phyloP scores from a whole-genome alignment of 371 early-diverging fungal genomes.

The Chytridiales sp. region DNA sequence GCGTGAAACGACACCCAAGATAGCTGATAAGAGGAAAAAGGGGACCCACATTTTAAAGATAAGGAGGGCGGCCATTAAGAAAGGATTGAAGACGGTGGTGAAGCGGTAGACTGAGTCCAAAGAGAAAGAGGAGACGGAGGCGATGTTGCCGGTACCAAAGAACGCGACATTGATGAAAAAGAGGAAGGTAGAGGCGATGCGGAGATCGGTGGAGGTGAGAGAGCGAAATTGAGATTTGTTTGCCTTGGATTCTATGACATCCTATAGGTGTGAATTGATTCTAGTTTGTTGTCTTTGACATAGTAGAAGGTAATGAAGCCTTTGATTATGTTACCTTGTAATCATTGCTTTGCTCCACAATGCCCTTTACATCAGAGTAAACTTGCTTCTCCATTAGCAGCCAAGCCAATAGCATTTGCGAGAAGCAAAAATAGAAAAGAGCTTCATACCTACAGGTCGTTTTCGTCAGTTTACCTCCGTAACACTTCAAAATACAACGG shows the following conservation, averaged over 20 bases:
- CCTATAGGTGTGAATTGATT: slow-evolving; percentile 5
- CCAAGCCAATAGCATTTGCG: slow-evolving; percentile 75
- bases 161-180: slow-evolving; percentile 90
- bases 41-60: slow-evolving; percentile 88
- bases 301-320: not conserved
- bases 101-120: slow-evolving; percentile 89
- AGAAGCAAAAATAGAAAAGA: slow-evolving; percentile 82
- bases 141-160: slow-evolving; percentile 96
- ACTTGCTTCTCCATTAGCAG: slow-evolving; percentile 68
- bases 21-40: slow-evolving; percentile 78
- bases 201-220: slow-evolving; percentile 61
- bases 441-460: slow-evolving; percentile 62
- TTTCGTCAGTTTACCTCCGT: not conserved
- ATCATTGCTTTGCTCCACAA: slow-evolving; percentile 10
- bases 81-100: slow-evolving; percentile 86
- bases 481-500: not conserved
- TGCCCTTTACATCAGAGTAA: slow-evolving; percentile 13
- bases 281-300: too few relatives aligned
- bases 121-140: slow-evolving; percentile 82
- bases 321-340: slow-evolving; percentile 12
- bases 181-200: slow-evolving; percentile 75
- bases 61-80: slow-evolving; percentile 83
- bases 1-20: slow-evolving; percentile 71
- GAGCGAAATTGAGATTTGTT: not conserved
- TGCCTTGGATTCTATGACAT: not conserved